Conservation (phyloP, 176 grass and related monocot species). For the Eragrostis curvula region DNA sequence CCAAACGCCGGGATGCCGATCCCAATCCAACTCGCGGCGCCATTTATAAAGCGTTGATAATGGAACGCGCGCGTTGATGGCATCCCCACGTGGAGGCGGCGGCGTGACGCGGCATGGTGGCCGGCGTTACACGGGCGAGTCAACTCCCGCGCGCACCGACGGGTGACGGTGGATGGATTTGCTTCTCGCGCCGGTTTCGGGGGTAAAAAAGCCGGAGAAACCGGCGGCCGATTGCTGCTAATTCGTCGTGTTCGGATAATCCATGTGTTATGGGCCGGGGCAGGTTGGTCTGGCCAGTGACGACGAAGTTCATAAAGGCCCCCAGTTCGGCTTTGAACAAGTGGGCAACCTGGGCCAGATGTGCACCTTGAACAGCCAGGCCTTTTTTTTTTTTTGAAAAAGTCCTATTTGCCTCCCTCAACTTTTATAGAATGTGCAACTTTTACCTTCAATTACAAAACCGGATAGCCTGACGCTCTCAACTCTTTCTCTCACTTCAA, state of each 20-base stretch:
- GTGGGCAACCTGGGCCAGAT: no score
- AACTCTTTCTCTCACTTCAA: no score
- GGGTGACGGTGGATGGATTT: neutral
- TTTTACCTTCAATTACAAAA: no score
- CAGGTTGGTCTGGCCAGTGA: no score
- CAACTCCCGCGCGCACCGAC: neutral
- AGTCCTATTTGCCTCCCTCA: no score
- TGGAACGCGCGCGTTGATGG: neutral
- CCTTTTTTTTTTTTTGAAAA: no score
- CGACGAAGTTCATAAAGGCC: no score
- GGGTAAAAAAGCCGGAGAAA: neutral
- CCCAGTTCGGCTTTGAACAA: no score
- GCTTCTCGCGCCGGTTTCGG: constrained; percentile 27
- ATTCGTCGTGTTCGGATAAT: neutral
- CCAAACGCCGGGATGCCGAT: neutral
- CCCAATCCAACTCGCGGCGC: neutral
- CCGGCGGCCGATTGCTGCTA: neutral
- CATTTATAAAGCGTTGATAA: constrained; percentile 17
- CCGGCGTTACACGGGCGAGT: neutral
- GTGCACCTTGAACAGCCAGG: no score
- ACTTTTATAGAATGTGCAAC: no score
- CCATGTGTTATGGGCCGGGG: no score
- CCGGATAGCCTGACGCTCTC: no score
- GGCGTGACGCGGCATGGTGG: constrained; percentile 20
- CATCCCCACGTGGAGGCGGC: constrained; percentile 33